A percentile compares a stretch with the other conserved stretches of the same genome.
These are phyloP conservation scores for Linnemannia elongata DNA, from an alignment of 192 early-diverging fungal species.

Conservation along the genomic window DNA sequence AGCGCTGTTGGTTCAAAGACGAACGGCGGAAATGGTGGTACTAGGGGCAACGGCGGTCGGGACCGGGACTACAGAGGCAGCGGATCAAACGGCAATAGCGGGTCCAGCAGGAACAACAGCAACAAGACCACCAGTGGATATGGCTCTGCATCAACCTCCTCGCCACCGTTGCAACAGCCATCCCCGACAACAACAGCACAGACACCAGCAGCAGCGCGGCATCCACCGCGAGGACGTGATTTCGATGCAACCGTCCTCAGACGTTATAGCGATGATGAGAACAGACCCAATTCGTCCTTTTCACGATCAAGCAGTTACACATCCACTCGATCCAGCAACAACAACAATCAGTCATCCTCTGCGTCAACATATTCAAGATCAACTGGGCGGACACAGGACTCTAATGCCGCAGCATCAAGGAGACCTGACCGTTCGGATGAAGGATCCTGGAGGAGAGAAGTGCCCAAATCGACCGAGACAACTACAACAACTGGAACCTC, in stretches of 20 bases:
- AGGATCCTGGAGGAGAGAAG: constrained; percentile 12
- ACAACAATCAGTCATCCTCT: neutral
- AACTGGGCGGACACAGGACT: neutral
- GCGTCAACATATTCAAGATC: neutral
- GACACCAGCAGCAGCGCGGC: constrained; percentile 23
- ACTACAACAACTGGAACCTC: neutral
- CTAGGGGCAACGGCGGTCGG: neutral
- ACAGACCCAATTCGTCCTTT: constrained; percentile 27
- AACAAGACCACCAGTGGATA: neutral
- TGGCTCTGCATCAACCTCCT: constrained; percentile 11
- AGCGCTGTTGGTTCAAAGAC: neutral
- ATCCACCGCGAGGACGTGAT: constrained; percentile 53
- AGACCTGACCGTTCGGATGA: constrained; percentile 26
- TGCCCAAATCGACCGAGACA: neutral
- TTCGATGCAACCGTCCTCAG: constrained; percentile 59
- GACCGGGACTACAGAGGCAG: constrained; percentile 1
- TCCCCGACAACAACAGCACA: constrained; percentile 1
- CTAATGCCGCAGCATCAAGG: neutral
- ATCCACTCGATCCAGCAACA: constrained; percentile 13
- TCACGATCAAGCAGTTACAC: constrained; percentile 41
- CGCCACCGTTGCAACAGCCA: neutral
- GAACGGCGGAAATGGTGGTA: neutral
- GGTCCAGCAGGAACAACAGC: neutral
- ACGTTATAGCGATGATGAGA: constrained; percentile 53
- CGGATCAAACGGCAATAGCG: neutral